These are phyloP conservation scores for Russula ochroleuca DNA, from an alignment of 768 basidiomycete species.

Conservation along the genomic window DNA sequence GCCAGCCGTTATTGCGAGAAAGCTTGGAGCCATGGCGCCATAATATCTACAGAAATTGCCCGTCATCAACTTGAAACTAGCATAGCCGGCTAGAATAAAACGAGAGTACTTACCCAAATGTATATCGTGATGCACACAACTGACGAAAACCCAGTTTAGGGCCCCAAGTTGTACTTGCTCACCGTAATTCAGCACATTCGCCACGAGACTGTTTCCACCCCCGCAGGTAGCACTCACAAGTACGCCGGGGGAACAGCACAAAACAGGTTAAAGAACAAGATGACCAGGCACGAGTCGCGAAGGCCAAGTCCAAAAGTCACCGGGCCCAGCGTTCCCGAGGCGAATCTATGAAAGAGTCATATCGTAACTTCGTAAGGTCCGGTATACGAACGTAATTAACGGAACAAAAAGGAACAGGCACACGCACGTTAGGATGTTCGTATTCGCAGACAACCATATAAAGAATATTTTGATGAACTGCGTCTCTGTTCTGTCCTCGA, in stretches of 20 bases:
- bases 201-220: neutral
- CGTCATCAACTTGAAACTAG: neutral
- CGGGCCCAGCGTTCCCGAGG: constrained; percentile 46
- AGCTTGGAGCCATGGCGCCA: constrained; percentile 45
- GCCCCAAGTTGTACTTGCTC: constrained; percentile 56
- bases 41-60: constrained; percentile 44
- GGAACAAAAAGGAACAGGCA: neutral
- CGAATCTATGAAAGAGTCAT: constrained; percentile 36
- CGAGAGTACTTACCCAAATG: constrained; percentile 43
- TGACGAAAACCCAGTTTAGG: constrained; percentile 76
- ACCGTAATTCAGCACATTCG: neutral
- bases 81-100: constrained; percentile 15
- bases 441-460: constrained; percentile 40
- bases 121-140: constrained; percentile 70
- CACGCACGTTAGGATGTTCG: constrained; percentile 40
- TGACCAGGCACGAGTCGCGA: constrained; percentile 43
- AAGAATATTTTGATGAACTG: constrained; percentile 42
- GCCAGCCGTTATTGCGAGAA: constrained; percentile 47
- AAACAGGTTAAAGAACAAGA: constrained; percentile 45
- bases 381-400: neutral
- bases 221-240: constrained; percentile 34
- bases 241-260: constrained; percentile 42
- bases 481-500: constrained; percentile 36
- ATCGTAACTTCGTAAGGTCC: neutral
- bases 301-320: constrained; percentile 42